Base-by-base conservation (phyloP, 495 filamentous ascomycete species). In the Mycothermus thermophilus region DNA sequence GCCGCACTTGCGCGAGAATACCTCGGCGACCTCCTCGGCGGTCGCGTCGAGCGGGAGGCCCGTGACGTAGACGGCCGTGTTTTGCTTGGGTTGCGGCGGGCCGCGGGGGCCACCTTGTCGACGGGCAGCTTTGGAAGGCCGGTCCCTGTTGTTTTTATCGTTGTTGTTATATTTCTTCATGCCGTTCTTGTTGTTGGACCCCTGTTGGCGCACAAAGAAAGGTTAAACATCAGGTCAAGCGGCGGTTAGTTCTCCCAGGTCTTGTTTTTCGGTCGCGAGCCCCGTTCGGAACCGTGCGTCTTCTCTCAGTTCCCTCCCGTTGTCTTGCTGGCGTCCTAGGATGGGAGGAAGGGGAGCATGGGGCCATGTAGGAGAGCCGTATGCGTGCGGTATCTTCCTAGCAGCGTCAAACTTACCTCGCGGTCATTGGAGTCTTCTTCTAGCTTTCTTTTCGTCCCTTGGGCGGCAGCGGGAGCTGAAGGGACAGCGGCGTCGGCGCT, bases 11-110 rank as follows among this genome's bases (percentile, higher is more conserved):
- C 76, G 73, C 31, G 78, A 83, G 65, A 99, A 99, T 17, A 80
- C 67, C 9, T 81, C 67, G 37, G 73, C 66, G 15, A 97, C 74
- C 55, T 99, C 92, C 6, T 86, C 76, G 14, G 77, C 63, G 0
- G 75, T 76, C 13, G 69, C 77, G 48, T 96, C 82, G 12, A 64
- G 57, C 1, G 92, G 92, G 3, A 99, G 72, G 9, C 75, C 79
- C 3, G 83, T 92, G 25, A 96, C 75, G 55, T 82, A 99, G 32
- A 99, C 67, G 14, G 90, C 92, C 2, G 79, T 88, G 51, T 96
- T 97, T 37, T 84, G 72, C 35, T 77, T 71, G 22, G 69, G 70
- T 34, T 62, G 48, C 19, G 52, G 47, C 3, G 55, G 54, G 20
- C 31, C 37, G 19, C 31, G 30, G 30, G 28, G 32, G 20, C 23